Conservation (phyloP, 257 asterid species). For the Apocynum venetum region DNA sequence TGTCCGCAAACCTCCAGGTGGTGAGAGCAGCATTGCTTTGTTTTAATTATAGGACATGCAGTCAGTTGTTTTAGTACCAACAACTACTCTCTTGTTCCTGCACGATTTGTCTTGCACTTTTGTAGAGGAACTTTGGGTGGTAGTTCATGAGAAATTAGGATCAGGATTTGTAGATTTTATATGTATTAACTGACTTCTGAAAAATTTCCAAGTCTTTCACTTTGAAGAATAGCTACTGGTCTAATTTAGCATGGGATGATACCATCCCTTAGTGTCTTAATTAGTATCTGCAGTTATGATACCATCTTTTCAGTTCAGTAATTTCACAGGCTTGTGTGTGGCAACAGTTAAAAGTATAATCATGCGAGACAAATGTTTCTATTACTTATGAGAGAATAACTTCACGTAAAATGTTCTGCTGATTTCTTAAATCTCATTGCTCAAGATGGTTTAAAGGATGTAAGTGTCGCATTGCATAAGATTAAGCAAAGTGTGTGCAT, state of each 20-base stretch:
- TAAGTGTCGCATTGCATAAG: too few relatives aligned
- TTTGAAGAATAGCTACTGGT: background rate
- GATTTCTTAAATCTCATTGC: too few relatives aligned
- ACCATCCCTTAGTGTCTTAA: background rate
- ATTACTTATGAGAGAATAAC: too few relatives aligned
- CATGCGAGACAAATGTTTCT: too few relatives aligned
- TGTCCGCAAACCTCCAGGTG: constrained; percentile 87
- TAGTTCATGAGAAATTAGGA: background rate
- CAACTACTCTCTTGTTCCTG: constrained; percentile 1
- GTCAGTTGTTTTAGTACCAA: background rate
- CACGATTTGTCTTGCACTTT: background rate
- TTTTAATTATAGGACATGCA: constrained; percentile 30
- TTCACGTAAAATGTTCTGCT: too few relatives aligned
- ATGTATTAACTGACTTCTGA: constrained; percentile 4
- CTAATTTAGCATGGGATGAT: background rate
- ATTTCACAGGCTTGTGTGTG: too few relatives aligned
- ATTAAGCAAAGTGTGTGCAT: too few relatives aligned
- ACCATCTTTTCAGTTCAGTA: background rate
- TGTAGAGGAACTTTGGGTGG: background rate
- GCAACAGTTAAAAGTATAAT: too few relatives aligned
- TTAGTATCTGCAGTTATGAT: background rate
- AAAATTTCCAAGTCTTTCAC: constrained; percentile 2
- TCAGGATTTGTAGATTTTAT: constrained; percentile 4
- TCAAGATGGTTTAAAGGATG: too few relatives aligned
- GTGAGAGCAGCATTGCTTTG: constrained; percentile 85